Base-by-base conservation (phyloP, 2,329 filamentous ascomycete species). In the Setomelanomma holmii region DNA sequence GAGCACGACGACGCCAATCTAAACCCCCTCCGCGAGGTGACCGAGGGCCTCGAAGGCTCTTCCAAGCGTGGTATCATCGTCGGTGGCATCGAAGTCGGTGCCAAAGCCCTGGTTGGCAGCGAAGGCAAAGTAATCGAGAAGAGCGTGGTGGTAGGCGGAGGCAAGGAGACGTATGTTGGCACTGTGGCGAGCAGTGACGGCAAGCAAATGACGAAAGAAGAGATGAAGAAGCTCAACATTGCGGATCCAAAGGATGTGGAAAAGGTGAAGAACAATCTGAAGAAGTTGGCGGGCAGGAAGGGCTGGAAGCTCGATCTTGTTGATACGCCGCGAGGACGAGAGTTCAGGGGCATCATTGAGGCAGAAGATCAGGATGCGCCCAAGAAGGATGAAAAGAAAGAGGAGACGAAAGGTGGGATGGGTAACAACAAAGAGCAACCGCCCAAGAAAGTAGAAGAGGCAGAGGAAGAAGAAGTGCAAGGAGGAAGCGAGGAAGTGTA, bases 291-390 rank as follows among this genome's bases (percentile, higher is more conserved):
- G 0, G 84, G 86, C 2, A 86, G 88, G 6, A 84, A 86, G 59
- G 86, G 86, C 14, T 96, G 92, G 91, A 89, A 87, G 64, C 78
- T 96, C 53, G 90, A 95, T 73, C 80, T 95, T 12, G 84, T 95
- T 1, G 89, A 95, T 65, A 80, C 85, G 10, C 84, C 87, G 1
- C 81, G 84, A 4, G 81, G 81, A 19, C 77, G 84, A 55, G 88
- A 91, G 68, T 84, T 93, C 35, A 79, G 88, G 39, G 90, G 88
- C 0, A 84, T 90, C 36, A 82, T 93, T 14, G 86, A 88, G 22
- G 76, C 78, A 1, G 82, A 84, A 11, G 81, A 81, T 2, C 82
- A 84, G 1, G 80, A 84, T 0, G 78, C 81, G 8, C 72, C 77
- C 56, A 61, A 64, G 34, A 43, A 53, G 51, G 52, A 58, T 20